These are phyloP conservation scores for Acanthamoeba culbertsoni DNA, from an alignment of 208 protist species.

Conservation along the genomic window DNA sequence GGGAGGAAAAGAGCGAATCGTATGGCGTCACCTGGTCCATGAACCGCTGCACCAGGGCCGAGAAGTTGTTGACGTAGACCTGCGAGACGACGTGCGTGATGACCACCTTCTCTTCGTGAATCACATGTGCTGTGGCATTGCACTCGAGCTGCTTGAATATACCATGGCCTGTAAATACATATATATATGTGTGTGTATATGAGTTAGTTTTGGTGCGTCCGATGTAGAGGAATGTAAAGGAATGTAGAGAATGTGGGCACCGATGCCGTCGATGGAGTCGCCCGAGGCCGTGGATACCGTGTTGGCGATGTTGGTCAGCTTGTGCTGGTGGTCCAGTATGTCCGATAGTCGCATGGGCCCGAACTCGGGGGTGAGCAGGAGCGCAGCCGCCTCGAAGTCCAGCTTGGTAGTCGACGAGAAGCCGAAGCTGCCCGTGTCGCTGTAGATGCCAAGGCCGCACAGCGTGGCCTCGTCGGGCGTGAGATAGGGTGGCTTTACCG, in stretches of 20 bases:
- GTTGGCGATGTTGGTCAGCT: background rate
- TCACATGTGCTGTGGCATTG: background rate
- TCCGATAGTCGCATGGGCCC: slow-evolving; percentile 17
- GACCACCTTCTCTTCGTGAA: background rate
- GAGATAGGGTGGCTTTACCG: background rate
- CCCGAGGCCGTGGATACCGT: background rate
- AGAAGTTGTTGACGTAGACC: slow-evolving; percentile 46
- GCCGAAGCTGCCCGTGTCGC: slow-evolving; percentile 34
- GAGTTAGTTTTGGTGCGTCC: too few species aligned
- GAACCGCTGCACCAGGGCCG: slow-evolving; percentile 8
- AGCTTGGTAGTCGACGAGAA: background rate
- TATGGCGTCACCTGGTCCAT: background rate
- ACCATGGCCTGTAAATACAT: background rate
- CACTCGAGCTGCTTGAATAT: slow-evolving; percentile 29
- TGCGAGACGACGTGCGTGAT: slow-evolving; percentile 6
- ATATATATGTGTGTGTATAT: too few species aligned
- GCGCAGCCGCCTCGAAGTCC: slow-evolving; percentile 14
- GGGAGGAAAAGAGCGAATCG: background rate
- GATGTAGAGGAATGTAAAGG: too few species aligned
- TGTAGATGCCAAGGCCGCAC: slow-evolving; percentile 36
- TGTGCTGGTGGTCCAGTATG: slow-evolving; percentile 45
- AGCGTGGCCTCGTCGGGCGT: slow-evolving; percentile 23
- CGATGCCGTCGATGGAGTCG: too few species aligned
- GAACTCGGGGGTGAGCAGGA: background rate
- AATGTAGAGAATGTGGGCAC: too few species aligned